Base-by-base conservation (phyloP, 306 rosid genomes). In the Herpetospermum pedunculosum region DNA sequence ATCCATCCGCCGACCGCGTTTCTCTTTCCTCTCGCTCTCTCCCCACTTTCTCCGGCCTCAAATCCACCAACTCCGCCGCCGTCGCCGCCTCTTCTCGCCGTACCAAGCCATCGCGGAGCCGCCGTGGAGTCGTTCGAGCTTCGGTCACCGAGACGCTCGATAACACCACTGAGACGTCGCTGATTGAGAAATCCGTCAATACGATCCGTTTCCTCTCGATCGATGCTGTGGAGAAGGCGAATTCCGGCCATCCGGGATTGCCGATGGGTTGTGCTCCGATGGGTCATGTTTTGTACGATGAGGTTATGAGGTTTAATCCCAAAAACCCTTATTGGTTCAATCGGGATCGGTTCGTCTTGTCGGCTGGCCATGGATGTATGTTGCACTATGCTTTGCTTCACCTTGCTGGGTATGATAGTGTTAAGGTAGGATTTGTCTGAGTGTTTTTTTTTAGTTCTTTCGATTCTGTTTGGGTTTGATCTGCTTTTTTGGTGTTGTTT, bases 351-450 rank as follows among this genome's bases (percentile, higher is more conserved):
- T 94, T 94, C 25, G 97, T 94, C 15, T 48, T 94, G 76, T 94
- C 98, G 11, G 98, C 98, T 4, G 97, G 98, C 0, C 98, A 94
- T 28, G 98, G 98, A 0, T 94, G 97, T 79, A 91, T 94, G 97
- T 81, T 94, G n/a, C 98, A 94, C 67, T 94, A 94, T 23, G 92
- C 98, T 71, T 77, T 94, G 73, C 96, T 94, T 35, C 97, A 91
- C 81, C 92, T 94, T 18, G 96, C 98, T 50, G 98, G 98, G 0
- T 94, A 82, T 78, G 97, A 94, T 46, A 89, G 97, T 35, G 88
- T 93, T 12, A 67, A 83, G 96, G 98, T 72, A 12, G 47, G 32
- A 21, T 47, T 70, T 29, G 21, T 26, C 19, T 75, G 38, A 46
- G 6, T 2, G 29, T 59, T 4, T 0, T n/a, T n/a, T 34, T 2